phyloP scores from a whole-genome alignment of 495 filamentous ascomycete genomes.

The Bacidia gigantensis region DNA sequence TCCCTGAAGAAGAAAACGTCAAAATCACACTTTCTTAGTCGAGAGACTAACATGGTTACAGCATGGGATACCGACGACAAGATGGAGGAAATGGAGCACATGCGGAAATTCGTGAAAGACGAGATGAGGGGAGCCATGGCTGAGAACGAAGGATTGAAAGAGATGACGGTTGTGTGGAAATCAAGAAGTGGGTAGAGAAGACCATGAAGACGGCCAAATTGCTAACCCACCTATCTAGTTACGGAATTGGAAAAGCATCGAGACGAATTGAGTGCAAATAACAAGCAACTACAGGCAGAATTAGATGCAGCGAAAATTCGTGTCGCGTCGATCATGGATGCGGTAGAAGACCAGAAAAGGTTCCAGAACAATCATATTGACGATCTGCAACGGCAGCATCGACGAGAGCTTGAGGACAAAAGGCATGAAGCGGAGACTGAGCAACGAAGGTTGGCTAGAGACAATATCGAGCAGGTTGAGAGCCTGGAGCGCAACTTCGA shows the following conservation, averaged over 20 bases:
- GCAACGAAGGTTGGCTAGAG: constrained; percentile 25
- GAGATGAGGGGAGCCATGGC: constrained; percentile 47
- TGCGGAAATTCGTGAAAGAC: constrained; percentile 45
- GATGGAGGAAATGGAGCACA: constrained; percentile 49
- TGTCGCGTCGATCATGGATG: constrained; percentile 27
- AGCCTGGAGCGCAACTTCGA: constrained; percentile 35
- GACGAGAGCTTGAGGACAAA: constrained; percentile 32
- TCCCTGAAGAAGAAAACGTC: constrained; percentile 23
- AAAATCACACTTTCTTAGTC: constrained; percentile 48
- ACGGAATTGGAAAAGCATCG: constrained; percentile 49
- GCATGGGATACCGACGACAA: constrained; percentile 60
- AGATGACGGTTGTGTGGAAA: constrained; percentile 57
- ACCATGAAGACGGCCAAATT: neutral
- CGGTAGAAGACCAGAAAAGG: constrained; percentile 33
- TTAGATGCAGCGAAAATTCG: constrained; percentile 42
- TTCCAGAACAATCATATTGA: constrained; percentile 46
- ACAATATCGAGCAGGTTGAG: constrained; percentile 37
- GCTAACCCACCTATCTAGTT: constrained; percentile 33
- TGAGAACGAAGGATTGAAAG: constrained; percentile 50
- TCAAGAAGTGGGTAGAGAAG: constrained; percentile 46
- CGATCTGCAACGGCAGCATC: constrained; percentile 37
- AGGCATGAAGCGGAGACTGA: constrained; percentile 30
- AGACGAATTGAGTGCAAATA: constrained; percentile 41
- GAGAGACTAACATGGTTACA: constrained; percentile 52
- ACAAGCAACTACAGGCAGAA: constrained; percentile 41